A percentile compares a stretch with the other conserved stretches of the same genome.
phyloP scores from a whole-genome alignment of 2,329 filamentous ascomycete species.

The Pseudogymnoascus verrucosus region DNA sequence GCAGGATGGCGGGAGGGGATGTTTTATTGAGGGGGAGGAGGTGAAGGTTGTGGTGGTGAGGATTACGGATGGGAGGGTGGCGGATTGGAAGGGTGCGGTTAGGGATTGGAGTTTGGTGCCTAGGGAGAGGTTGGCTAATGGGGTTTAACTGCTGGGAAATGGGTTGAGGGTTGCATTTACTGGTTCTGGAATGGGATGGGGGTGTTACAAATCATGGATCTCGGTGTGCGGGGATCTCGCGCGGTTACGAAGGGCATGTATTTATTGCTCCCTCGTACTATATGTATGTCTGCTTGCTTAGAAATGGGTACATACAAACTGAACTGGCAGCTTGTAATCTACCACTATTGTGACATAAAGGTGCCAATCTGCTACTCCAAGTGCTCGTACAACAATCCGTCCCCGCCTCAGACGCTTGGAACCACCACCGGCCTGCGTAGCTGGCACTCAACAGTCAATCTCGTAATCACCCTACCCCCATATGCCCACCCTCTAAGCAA shows the following conservation, averaged over 20 bases:
- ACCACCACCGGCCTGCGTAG: background rate
- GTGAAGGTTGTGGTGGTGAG: conserved; percentile 81
- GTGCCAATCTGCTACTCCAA: background rate
- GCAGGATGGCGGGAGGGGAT: conserved; percentile 47
- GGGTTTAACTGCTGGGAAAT: background rate
- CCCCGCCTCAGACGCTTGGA: background rate
- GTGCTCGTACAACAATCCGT: background rate
- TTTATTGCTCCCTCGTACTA: background rate
- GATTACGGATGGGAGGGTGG: conserved; percentile 78
- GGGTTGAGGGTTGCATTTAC: background rate
- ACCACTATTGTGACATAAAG: conserved; percentile 3
- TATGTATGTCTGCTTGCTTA: conserved; percentile 1
- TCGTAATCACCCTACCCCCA: background rate
- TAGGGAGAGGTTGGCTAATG: conserved; percentile 22
- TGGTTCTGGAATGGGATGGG: background rate
- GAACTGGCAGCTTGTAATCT: background rate
- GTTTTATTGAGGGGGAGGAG: conserved; percentile 72
- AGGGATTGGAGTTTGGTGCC: conserved; percentile 56
- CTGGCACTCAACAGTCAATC: conserved; percentile 10
- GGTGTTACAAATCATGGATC: background rate
- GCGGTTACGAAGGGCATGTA: background rate
- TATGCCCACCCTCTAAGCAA: conserved; percentile 47
- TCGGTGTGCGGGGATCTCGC: background rate
- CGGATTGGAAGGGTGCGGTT: conserved; percentile 92
- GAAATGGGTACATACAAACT: conserved; percentile 4